Conservation (phyloP, 2,329 filamentous ascomycete species). For the Aspergillus brunneoviolaceus region DNA sequence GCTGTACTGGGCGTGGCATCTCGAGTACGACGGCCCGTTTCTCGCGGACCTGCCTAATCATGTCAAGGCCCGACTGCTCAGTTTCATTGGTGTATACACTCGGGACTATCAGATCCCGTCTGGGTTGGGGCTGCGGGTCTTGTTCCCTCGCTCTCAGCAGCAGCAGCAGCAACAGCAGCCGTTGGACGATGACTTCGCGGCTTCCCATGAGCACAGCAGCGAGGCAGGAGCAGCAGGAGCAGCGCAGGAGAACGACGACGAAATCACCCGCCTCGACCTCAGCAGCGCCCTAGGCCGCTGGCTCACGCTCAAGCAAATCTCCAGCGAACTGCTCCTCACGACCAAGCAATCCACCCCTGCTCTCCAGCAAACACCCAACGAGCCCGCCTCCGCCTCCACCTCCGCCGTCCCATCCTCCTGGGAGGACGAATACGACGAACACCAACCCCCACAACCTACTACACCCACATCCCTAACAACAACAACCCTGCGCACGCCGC, state of each 20-base stretch:
- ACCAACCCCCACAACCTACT: background rate
- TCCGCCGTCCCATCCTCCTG: conserved; percentile 38
- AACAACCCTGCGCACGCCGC: conserved; percentile 26
- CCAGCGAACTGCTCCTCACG: conserved; percentile 41
- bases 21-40: conserved; percentile 57
- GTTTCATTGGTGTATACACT: conserved; percentile 56
- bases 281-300: conserved; percentile 50
- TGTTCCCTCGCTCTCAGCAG: conserved; percentile 42
- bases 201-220: conserved; percentile 16
- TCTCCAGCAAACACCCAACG: conserved; percentile 6
- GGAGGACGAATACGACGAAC: conserved; percentile 35
- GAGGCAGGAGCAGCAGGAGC: background rate
- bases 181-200: conserved; percentile 1
- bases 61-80: conserved; percentile 55
- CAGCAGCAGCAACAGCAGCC: too few relatives aligned
- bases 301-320: conserved; percentile 51
- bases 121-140: conserved; percentile 47
- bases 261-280: conserved; percentile 55
- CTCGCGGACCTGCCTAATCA: conserved; percentile 52
- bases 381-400: background rate
- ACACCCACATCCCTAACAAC: background rate
- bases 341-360: conserved; percentile 12
- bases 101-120: conserved; percentile 38
- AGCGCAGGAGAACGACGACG: conserved; percentile 32
- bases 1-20: conserved; percentile 56